Evolutionary conservation across 176 grass and related monocot genomes (phyloP), one percentile per base, ranked within the genome.

Genomic region (Carex cristatella): DNA sequence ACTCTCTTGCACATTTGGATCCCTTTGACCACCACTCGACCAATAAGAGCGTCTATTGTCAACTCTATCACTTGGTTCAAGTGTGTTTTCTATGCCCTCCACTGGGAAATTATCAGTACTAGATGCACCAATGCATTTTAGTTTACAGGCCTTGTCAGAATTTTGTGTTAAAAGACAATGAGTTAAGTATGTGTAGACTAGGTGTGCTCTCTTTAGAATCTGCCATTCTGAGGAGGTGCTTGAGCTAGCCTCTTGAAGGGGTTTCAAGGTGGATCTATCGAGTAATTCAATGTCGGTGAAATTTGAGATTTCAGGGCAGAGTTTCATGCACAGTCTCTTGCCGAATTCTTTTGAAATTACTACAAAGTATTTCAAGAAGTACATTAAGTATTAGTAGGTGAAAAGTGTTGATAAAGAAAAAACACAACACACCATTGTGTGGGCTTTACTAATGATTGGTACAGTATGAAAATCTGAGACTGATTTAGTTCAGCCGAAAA

Each of bases 51-150:
- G n/a, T 2, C 79, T 85, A 61, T 15, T 10, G 1, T 89, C 49
- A 0, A 88, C 42, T 62, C 44, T 14, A 1, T 94, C 91, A 2
- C 13, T 69, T 14, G 87, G 87, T 15, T 91, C 71, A 27, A 94
- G 88, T 27, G 96, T 99, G 89, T 99, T 86, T 56, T 85, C 85
- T 2, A 99, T 90, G 84, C 78, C 88, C 87, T 99, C 97, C 42
- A 87, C 81, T 7, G 91, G 93, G 86, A 92, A 99, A 63, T 91
- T 85, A 86, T 99, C 97, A 63, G 97, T 99, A 86, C 90, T 96
- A 71, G 97, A 96, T 56, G 93, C 93, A 44, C 88, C 89, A 37
- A 99, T 78, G 88, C 91, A 88, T 42, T 38, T 49, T 56, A 85
- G 81, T 86, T 91, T 85, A 88, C 88, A 94, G 56, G 86, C 83